A percentile compares a stretch with the other conserved stretches of the same genome.
Conservation (phyloP, 2,329 filamentous ascomycete species). For the Dactylellina haptotyla region DNA sequence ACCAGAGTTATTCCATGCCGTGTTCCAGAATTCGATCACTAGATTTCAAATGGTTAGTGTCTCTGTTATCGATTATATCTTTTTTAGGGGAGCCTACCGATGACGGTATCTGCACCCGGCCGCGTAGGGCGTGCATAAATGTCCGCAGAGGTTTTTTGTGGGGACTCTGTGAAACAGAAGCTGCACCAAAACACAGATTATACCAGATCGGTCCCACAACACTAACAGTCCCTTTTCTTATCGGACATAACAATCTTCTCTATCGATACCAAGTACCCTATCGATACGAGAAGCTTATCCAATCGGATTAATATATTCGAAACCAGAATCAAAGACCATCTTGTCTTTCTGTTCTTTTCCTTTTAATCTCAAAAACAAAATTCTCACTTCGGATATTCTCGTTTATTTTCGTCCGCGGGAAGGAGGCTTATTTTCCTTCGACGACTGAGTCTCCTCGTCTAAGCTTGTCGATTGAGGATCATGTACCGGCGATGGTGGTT, state of each 20-base stretch:
- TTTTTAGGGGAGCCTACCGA: slow-evolving; percentile 11
- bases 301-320: not conserved
- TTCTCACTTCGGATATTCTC: not conserved
- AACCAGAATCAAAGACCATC: not conserved
- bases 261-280: slow-evolving; percentile 1
- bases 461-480: not conserved
- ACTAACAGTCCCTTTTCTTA: slow-evolving; percentile 4
- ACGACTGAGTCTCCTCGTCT: not conserved
- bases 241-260: slow-evolving; percentile 1
- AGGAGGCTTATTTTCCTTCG: slow-evolving; percentile 12
- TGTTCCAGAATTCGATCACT: not conserved
- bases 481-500: not conserved
- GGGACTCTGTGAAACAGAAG: slow-evolving; percentile 8
- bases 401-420: slow-evolving; percentile 10
- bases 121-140: slow-evolving; percentile 19
- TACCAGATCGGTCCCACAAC: slow-evolving; percentile 7
- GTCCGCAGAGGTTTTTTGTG: slow-evolving; percentile 7
- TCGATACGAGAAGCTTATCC: slow-evolving; percentile 6
- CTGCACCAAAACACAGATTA: too few species aligned
- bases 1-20: not conserved
- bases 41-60: slow-evolving; percentile 1
- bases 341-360: not conserved
- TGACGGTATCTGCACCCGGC: slow-evolving; percentile 21
- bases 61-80: not conserved
- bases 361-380: not conserved